Conservation (phyloP, 257 asterid species). For the Solanum bulbocastanum region DNA sequence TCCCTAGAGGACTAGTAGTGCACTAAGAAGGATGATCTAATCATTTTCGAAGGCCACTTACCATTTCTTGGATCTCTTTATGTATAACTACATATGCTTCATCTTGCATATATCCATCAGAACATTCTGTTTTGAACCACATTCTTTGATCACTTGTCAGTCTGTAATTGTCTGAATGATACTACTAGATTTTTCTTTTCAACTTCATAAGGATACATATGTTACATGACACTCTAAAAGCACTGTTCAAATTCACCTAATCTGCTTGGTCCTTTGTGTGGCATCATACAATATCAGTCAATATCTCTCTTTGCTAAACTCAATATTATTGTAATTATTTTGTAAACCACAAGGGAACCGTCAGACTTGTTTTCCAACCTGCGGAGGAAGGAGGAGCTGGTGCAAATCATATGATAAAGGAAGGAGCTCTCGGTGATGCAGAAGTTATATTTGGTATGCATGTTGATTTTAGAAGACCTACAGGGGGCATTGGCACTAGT, state of each 20-base stretch:
- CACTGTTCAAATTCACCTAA: neutral
- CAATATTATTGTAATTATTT: neutral
- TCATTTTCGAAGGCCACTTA: neutral
- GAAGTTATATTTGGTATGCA: constrained; percentile 86
- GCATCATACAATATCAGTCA: neutral
- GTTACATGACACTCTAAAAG: neutral
- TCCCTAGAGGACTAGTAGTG: neutral
- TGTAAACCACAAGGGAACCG: constrained; percentile 50
- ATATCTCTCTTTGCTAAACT: neutral
- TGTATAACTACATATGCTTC: neutral
- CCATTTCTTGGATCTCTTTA: neutral
- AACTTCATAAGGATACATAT: neutral
- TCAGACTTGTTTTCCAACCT: constrained; percentile 85
- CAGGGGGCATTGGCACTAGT: constrained; percentile 48
- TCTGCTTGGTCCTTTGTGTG: neutral
- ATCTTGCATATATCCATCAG: neutral
- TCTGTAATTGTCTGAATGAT: neutral
- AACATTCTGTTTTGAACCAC: neutral
- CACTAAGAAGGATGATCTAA: neutral
- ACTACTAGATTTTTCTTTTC: neutral
- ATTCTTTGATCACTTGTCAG: neutral
- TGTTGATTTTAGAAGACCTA: constrained; percentile 32
- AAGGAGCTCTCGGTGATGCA: constrained; percentile 71
- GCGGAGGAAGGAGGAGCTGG: constrained; percentile 97
- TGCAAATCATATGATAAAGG: constrained; percentile 63